phyloP scores from a whole-genome alignment of 2,329 filamentous ascomycete genomes.

The Scytalidium sp. region DNA sequence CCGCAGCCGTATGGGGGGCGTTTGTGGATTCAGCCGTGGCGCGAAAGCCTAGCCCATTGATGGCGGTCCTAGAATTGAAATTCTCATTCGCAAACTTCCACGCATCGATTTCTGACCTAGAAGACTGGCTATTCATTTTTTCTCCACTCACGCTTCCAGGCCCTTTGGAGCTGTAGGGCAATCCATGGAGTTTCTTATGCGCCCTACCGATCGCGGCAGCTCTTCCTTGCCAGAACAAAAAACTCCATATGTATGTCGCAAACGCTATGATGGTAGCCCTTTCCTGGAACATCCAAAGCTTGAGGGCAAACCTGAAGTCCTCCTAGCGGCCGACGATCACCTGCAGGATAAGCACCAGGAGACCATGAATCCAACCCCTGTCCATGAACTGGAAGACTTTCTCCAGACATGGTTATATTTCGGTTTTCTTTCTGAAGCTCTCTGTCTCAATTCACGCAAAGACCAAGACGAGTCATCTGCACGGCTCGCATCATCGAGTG shows the following conservation, averaged over 20 bases:
- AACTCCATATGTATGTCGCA: conserved; percentile 20
- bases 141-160: no score
- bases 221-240: conserved; percentile 10
- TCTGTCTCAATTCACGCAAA: background rate
- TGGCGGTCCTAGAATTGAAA: no score
- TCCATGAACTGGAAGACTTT: conserved; percentile 21
- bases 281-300: conserved; percentile 23
- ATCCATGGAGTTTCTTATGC: no score
- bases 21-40: no score
- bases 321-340: conserved; percentile 1
- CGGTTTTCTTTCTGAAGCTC: conserved; percentile 27
- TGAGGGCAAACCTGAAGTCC: conserved; percentile 12
- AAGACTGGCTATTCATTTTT: no score
- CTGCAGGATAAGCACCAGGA: conserved; percentile 9
- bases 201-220: no score
- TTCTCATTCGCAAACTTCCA: no score
- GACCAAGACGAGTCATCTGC: no score
- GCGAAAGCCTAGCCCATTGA: no score
- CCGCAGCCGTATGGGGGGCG: no score
- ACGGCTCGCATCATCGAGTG: background rate
- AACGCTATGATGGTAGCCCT: conserved; percentile 23
- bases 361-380: conserved; percentile 16
- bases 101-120: no score
- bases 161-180: no score
- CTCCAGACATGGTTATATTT: conserved; percentile 33